phyloP scores from a whole-genome alignment of 208 protist genomes.

The Entamoeba invadens region DNA sequence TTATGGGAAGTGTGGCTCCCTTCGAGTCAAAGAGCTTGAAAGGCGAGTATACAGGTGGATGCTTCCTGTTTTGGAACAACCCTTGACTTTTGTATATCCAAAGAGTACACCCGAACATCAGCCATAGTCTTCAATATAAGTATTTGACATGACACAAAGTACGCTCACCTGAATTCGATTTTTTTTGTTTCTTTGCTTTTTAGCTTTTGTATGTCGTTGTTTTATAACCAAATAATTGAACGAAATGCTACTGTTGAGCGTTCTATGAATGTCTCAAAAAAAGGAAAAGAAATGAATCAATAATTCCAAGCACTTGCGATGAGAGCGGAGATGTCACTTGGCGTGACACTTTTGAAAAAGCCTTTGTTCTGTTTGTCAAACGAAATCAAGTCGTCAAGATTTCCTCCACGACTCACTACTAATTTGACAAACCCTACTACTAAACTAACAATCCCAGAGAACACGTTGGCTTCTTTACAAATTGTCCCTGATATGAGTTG shows the following conservation, averaged over 20 bases:
- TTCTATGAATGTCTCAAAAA: too few species aligned
- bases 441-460: background rate
- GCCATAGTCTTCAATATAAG: too few species aligned
- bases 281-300: too few species aligned
- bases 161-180: too few species aligned
- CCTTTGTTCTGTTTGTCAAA: background rate
- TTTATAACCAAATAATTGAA: too few species aligned
- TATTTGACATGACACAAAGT: too few species aligned
- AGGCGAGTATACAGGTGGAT: background rate
- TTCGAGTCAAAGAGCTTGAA: background rate
- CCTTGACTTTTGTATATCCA: too few species aligned
- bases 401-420: background rate
- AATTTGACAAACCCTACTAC: background rate
- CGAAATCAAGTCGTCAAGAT: background rate
- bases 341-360: background rate
- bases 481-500: background rate
- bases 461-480: background rate
- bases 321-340: background rate
- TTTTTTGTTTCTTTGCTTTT: too few species aligned
- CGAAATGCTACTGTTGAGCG: too few species aligned
- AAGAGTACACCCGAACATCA: too few species aligned
- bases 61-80: too few species aligned
- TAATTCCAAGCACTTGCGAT: background rate
- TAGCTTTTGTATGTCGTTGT: too few species aligned
- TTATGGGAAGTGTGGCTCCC: background rate